These are phyloP conservation scores for Boletus reticuloceps DNA, from an alignment of 768 basidiomycete genomes.

Conservation along the genomic window DNA sequence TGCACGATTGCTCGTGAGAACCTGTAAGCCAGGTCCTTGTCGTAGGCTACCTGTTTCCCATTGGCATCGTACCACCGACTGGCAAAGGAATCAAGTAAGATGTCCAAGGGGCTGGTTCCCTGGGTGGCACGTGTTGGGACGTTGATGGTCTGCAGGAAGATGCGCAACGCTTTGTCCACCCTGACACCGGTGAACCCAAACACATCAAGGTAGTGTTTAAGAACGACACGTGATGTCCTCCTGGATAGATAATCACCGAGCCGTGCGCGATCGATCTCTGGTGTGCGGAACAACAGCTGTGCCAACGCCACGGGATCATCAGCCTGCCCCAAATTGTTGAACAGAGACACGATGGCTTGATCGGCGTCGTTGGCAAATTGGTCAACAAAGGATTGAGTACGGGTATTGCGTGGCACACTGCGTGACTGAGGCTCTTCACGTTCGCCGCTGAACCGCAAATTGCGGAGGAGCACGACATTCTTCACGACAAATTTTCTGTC, in stretches of 20 bases:
- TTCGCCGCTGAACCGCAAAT: constrained; percentile 67
- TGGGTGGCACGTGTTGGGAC: constrained; percentile 45
- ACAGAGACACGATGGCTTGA: constrained; percentile 68
- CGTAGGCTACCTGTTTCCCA: constrained; percentile 69
- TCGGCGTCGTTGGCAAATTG: constrained; percentile 82
- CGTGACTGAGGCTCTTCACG: constrained; percentile 58
- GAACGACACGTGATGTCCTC: constrained; percentile 67
- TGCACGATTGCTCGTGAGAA: constrained; percentile 82
- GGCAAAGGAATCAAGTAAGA: constrained; percentile 81
- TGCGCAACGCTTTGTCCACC: constrained; percentile 85
- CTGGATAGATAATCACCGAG: constrained; percentile 84
- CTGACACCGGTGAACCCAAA: constrained; percentile 84
- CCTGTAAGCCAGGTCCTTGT: constrained; percentile 74
- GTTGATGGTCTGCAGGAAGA: constrained; percentile 82
- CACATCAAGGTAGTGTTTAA: constrained; percentile 82
- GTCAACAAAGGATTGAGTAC: constrained; percentile 70
- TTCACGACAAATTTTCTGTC: constrained; percentile 88
- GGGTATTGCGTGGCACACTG: constrained; percentile 51
- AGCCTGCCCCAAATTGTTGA: constrained; percentile 53
- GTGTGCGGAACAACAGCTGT: constrained; percentile 73
- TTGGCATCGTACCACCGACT: constrained; percentile 92
- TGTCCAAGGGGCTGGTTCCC: constrained; percentile 38
- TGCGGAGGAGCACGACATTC: constrained; percentile 76
- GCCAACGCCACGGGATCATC: constrained; percentile 78
- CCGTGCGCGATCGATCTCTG: constrained; percentile 77